Evolutionary conservation across 2,329 filamentous ascomycete species (phyloP), one percentile per base, ranked within the genome.

Genomic region (Orbilia oligospora): DNA sequence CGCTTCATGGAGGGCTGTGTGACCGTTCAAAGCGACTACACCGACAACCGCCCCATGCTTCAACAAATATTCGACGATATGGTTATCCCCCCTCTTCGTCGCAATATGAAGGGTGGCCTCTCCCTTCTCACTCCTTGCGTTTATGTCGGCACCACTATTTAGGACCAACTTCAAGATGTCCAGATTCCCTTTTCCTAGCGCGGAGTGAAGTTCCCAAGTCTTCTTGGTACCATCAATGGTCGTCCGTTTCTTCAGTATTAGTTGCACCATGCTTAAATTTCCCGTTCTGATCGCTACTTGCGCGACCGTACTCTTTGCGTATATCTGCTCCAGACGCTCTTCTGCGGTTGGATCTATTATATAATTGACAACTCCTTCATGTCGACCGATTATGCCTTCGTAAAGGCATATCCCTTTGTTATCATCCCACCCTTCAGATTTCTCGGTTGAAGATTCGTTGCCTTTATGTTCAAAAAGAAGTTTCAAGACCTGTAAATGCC

Each of bases 61-160:
- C 1, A 71, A n/a, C 48, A 71, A 24, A 6, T 64, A 55, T n/a
- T 65, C 49, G 9, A 65, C 69, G 9, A 71, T 71, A 48, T 71
- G 18, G 9, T 49, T 30, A 18, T 71, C 69, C 5, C 70, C 63
- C n/a, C 70, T 38, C n/a, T 41, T 66, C 8, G 51, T 18, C 8
- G 70, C 33, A n/a, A 67, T 63, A 49, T 75, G 71, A 18, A 68
- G 30, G 3, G 63, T 44, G n/a, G 44, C 55, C 5, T 56, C 53
- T 20, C 63, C 63, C 12, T 27, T 65, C 27, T 27, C 30, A 6
- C 55, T 56, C 5, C 48, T 30, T 0, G 33, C 38, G 14, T 75
- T 65, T 36, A 75, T 61, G 24, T 63, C 38, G 5, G 51, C 63
- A 6, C 66, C 67, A 10, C 38, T 14, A 8, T 58, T 24, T 1